Evolutionary conservation across 305 asterid species (phyloP), one percentile per base, ranked within the genome.

Genomic region (Rubia peregrina): DNA sequence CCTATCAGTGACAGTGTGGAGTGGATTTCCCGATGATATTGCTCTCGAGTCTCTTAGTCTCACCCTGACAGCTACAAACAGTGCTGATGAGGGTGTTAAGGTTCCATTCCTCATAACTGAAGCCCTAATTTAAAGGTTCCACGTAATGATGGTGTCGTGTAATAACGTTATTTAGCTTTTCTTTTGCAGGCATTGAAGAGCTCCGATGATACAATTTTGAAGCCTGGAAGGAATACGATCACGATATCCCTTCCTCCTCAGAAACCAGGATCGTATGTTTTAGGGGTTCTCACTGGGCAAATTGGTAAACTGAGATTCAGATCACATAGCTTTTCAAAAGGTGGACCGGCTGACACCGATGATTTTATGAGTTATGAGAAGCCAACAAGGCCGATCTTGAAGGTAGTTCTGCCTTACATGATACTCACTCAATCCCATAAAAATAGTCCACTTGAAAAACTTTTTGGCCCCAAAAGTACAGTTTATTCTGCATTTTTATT

Each of bases 11-110:
- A 80, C 88, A 74, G 82, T 95, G 65, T 88, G 98, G 96, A 95
- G 98, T 85, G 99, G 95, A 73, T 95, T 95, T 83, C 98, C 99
- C 62, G 96, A 95, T 77, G 95, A 95, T 76, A 91, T 95, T 78
- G 86, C 96, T 72, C 97, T 95, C 74, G 99, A 95, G 74, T 89
- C 97, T 65, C 93, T 95, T 72, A 91, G 88, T 85, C 91, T 95
- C 73, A 88, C 92, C 68, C 86, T 95, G 73, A 86, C 92, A 55
- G 95, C 98, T 61, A 95, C 94, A 26, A 84, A 85, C 72, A 92
- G 76, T 79, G 86, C 92, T 10, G 99, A 95, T 85, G 99, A 95
- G 86, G 97, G 98, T 79, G 91, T 88, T 65, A 91, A 94, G 98
- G 98, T 94, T 87, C 79, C 68, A 75, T 81, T 74, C 69, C 76